Conservation (phyloP, 2,329 filamentous ascomycete genomes). For the Pseudogymnoascus sp. region DNA sequence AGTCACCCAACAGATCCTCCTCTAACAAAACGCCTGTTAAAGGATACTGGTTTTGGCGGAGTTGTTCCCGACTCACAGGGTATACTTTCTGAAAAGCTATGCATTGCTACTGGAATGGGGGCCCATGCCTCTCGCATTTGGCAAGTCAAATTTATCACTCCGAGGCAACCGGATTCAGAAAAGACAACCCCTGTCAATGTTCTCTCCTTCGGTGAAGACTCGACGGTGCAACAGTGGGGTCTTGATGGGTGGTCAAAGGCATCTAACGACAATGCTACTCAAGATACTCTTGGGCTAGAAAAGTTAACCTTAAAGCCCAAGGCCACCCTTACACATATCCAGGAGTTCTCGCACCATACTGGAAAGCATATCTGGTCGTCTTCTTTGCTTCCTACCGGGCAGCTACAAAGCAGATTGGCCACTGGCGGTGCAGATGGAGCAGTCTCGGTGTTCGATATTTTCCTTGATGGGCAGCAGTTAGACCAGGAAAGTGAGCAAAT, state of each 20-base stretch:
- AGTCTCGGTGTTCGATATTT: slow-evolving; percentile 35
- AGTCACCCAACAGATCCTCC: background rate
- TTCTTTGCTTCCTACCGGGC: slow-evolving; percentile 33
- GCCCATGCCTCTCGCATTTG: slow-evolving; percentile 87
- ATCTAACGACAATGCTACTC: background rate
- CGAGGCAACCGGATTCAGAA: background rate
- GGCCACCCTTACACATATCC: slow-evolving; percentile 40
- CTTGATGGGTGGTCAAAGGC: slow-evolving; percentile 14
- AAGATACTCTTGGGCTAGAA: background rate
- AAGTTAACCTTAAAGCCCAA: background rate
- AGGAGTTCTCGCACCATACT: slow-evolving; percentile 56
- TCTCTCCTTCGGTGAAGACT: slow-evolving; percentile 79
- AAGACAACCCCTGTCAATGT: slow-evolving; percentile 37
- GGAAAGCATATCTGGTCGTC: slow-evolving; percentile 91
- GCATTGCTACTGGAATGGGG: slow-evolving; percentile 64
- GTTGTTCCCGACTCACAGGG: background rate
- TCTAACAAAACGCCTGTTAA: slow-evolving; percentile 13
- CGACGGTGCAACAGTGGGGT: slow-evolving; percentile 63
- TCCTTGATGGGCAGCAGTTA: background rate
- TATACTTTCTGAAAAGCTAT: slow-evolving; percentile 28
- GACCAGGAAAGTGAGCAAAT: background rate
- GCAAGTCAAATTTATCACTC: slow-evolving; percentile 60
- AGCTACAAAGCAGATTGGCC: slow-evolving; percentile 28
- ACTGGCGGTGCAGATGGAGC: slow-evolving; percentile 83
- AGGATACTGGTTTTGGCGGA: slow-evolving; percentile 55